Evolutionary conservation across 768 basidiomycete species (phyloP), one percentile per base, ranked within the genome.

Genomic region (Boletus reticulatus): DNA sequence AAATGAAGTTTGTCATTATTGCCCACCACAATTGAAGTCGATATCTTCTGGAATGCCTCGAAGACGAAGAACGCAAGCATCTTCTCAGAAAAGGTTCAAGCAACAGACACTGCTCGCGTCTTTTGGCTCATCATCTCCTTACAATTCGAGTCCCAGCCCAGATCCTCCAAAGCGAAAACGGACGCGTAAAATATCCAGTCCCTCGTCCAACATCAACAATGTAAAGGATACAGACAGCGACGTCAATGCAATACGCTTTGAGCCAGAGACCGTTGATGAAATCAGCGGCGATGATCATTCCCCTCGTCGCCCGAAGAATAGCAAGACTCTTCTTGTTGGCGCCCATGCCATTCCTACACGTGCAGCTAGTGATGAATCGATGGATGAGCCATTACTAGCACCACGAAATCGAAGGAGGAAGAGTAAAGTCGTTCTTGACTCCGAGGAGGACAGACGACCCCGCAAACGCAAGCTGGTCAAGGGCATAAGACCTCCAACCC

Each of bases 231-330:
- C 69, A 32, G 77, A 77, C 48, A 76, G 80, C 48, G 78, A 79
- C 55, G 75, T 84, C 39, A 77, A 74, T 16, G 77, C 72, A 27
- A 84, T 87, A 47, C 78, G 64, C 43, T 80, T 88, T 48, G 80
- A 79, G 55, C 72, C 78, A 17, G 57, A 72, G 27, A 45, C 39
- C 31, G 10, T 52, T 4, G 29, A 29, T 29, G 61, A 61, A n/a
- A 44, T 58, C 45, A 65, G 62, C 51, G 69, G 67, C 24, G 62
- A 66, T 50, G 67, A 66, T 31, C 57, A 59, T 27, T 61, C 64
- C 13, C 66, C 70, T 34, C 66, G 60, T 50, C 62, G 63, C 42
- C 67, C 66, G 31, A 70, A 61, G 55, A 53, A 52, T 52, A 57
- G 51, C 36, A 64, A 47, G 45, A 48, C 46, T 39, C 56, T 57